phyloP scores from a whole-genome alignment of 2,329 filamentous ascomycete genomes.

The Fusarium heterosporum region DNA sequence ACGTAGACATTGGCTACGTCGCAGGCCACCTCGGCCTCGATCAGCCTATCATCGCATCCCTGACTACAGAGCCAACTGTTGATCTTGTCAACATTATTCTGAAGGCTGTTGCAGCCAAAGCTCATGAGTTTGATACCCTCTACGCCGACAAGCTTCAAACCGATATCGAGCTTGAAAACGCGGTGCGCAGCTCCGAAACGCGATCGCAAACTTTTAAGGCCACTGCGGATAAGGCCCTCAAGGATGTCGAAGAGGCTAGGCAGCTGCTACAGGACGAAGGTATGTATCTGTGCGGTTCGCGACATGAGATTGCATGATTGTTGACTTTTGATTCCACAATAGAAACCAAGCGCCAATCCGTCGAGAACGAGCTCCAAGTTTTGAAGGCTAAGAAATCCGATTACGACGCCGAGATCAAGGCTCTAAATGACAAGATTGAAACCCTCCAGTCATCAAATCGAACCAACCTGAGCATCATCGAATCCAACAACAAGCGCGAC shows the following conservation, averaged over 20 bases:
- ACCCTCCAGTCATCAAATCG: conserved; percentile 92
- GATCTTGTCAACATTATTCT: conserved; percentile 84
- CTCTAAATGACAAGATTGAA: conserved; percentile 83
- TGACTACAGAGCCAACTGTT: conserved; percentile 76
- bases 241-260: conserved; percentile 84
- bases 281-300: conserved; percentile 55
- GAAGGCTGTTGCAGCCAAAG: conserved; percentile 79
- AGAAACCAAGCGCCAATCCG: conserved; percentile 80
- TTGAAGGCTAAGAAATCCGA: conserved; percentile 80
- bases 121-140: conserved; percentile 83
- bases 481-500: conserved; percentile 88
- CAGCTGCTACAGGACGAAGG: conserved; percentile 86
- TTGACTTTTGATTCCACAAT: conserved; percentile 33
- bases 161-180: conserved; percentile 94
- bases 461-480: conserved; percentile 87
- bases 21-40: conserved; percentile 77
- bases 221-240: conserved; percentile 83
- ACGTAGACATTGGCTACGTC: conserved; percentile 77
- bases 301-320: conserved; percentile 7
- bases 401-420: conserved; percentile 79
- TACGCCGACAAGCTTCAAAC: conserved; percentile 88
- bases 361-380: conserved; percentile 85
- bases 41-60: conserved; percentile 69
- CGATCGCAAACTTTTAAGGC: conserved; percentile 85
- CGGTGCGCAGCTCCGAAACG: conserved; percentile 83